phyloP scores from a whole-genome alignment of 495 filamentous ascomycete species.

The Penicillium alfredii region DNA sequence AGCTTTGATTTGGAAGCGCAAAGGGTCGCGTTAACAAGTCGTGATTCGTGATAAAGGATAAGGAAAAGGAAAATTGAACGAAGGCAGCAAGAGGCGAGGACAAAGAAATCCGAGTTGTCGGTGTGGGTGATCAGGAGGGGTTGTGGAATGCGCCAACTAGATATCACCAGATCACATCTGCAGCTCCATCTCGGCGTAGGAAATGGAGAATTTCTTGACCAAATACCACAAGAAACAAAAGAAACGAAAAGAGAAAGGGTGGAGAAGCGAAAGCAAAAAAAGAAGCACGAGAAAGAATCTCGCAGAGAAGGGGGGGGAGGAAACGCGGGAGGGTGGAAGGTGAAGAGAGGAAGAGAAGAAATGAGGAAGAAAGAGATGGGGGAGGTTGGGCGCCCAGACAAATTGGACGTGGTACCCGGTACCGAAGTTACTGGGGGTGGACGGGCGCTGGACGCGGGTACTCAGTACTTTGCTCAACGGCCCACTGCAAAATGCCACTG shows the following conservation, averaged over 20 bases:
- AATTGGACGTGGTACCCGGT: slow-evolving; percentile 11
- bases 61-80: slow-evolving; percentile 29
- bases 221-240: slow-evolving; percentile 26
- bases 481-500: slow-evolving; percentile 13
- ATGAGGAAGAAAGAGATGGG: slow-evolving; percentile 3
- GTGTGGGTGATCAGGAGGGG: slow-evolving; percentile 6
- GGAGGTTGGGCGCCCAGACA: slow-evolving; percentile 18
- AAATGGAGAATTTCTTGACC: slow-evolving; percentile 17
- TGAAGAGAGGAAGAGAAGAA: slow-evolving; percentile 8
- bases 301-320: slow-evolving; percentile 8
- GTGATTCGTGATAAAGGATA: slow-evolving; percentile 34
- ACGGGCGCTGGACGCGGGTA: slow-evolving; percentile 3
- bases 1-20: slow-evolving; percentile 3
- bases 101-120: slow-evolving; percentile 18
- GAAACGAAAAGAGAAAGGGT: slow-evolving; percentile 20
- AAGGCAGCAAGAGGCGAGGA: slow-evolving; percentile 18
- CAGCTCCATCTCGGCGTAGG: slow-evolving; percentile 24
- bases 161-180: slow-evolving; percentile 29
- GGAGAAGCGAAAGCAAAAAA: slow-evolving; percentile 14
- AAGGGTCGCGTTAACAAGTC: slow-evolving; percentile 23
- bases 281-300: slow-evolving; percentile 10
- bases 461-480: slow-evolving; percentile 11
- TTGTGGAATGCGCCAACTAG: slow-evolving; percentile 28
- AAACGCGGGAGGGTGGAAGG: slow-evolving; percentile 8
- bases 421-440: slow-evolving; percentile 2